Evolutionary conservation across 164 flowering plant species (phyloP), one percentile per base, ranked within the genome.

Genomic region (grape (Vitis vinifera)): DNA sequence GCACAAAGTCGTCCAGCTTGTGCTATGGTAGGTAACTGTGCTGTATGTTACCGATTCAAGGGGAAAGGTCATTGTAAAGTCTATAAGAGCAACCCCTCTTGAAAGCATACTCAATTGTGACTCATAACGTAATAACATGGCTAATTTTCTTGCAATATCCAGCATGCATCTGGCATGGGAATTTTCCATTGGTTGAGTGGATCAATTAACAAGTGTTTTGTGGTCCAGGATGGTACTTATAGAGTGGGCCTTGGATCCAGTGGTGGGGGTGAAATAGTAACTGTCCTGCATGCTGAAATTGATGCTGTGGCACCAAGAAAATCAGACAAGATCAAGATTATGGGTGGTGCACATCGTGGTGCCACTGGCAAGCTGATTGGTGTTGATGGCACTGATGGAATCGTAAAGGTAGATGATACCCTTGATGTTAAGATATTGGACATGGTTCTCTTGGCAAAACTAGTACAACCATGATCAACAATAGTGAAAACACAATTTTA

Each of bases 401-500:
- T 96, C 53, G 97, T 96, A 4, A 96, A 92, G 76, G 83, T 91
- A 4, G 99, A 95, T 58, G 94, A 83, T 66, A 88, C 94, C 8
- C 80, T 93, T 3, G 99, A 93, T 76, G 98, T 96, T 15, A 96
- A 93, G 80, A 96, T 96, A 27, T 83, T 96, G 61, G 98, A 96
- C 70, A 79, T 93, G 88, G 91, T 47, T 27, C 79, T 81, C 60
- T 75, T 96, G 44, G 98, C 98, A 11, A 96, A 91, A 71, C 67
- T 91, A 52, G 94, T 89, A 11, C 81, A 83, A 48, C 51, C 69
- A 1, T 82, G 73, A 83, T 68, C 56, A 37, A 37, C 44, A 37
- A 37, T 37, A 37, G 44, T 37, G 44, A 37, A 4, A n/a, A 15
- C 17, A 57, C 14, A 9, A 17, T 48, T 27, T n/a, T 9, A 52